Base-by-base conservation (phyloP, 1,139 yeast species). In the Debaryomyces sp. region DNA sequence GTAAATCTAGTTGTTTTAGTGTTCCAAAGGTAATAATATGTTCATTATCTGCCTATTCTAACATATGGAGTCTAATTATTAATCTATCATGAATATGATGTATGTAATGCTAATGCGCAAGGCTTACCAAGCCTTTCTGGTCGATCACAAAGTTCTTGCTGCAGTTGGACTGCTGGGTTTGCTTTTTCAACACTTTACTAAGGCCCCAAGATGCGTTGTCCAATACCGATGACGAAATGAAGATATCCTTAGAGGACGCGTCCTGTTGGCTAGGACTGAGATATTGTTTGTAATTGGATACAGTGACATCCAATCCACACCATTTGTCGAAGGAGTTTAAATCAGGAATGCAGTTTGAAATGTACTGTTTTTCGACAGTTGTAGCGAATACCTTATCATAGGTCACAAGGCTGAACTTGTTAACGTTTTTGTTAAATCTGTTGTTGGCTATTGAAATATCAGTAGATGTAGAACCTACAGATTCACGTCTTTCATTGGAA, bases 301-400 rank as follows among this genome's bases (percentile, higher is more conserved):
- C 50, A 1, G 76, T 72, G 12, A 74, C 47, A 30, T 54, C 50
- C 41, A 52, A 56, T 5, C 75, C 73, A 39, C 53, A 60, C 80
- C 80, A 75, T 48, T 60, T 67, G 54, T 75, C 80, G 53, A 51
- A 74, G 12, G 78, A 68, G 52, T 73, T 73, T 47, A 75, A 63
- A 43, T 59, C 64, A 4, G 78, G 78, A 22, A 74, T 59, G 55
- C 80, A 73, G 50, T 69, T 68, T 46, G 70, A 66, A 18, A 75
- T 71, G 55, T 67, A 72, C 51, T 66, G 70, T 48, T 68, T 69
- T 48, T 75, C 79, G 35, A 65, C 52, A 3, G 66, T 52, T 34
- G 66, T 58, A 52, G 64, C 67, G 40, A 46, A 52, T 12, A 37
- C 33, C 43, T 56, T 57, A n/a, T 70, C 73, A 41, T 55, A 55